These are phyloP conservation scores for Gastroboletus turbinatus DNA, from an alignment of 1,284 basidiomycete genomes.

Conservation along the genomic window DNA sequence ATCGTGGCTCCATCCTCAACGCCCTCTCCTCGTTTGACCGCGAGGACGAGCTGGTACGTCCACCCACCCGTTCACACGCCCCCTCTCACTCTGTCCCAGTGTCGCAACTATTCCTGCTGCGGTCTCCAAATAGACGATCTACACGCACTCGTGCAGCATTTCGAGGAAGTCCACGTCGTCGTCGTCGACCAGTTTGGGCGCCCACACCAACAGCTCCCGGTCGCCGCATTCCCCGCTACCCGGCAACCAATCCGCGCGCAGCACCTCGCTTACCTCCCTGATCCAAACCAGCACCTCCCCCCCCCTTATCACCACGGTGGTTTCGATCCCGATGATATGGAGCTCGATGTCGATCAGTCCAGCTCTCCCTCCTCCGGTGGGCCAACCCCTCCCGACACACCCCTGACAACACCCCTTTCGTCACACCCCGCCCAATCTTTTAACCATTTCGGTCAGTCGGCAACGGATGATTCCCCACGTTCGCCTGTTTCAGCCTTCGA, in stretches of 20 bases:
- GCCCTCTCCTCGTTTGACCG: constrained; percentile 65
- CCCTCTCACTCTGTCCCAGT: constrained; percentile 38
- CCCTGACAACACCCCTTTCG: constrained; percentile 47
- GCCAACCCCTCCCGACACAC: constrained; percentile 50
- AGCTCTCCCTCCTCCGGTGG: constrained; percentile 47
- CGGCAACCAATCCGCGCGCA: constrained; percentile 26
- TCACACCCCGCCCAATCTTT: constrained; percentile 47
- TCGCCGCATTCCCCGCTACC: constrained; percentile 45
- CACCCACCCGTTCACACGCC: not conserved
- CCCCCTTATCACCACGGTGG: constrained; percentile 29
- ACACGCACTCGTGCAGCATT: constrained; percentile 84
- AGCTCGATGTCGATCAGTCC: constrained; percentile 62
- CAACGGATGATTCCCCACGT: constrained; percentile 26
- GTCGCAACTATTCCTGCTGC: constrained; percentile 84
- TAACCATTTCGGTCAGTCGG: constrained; percentile 41
- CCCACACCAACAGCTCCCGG: constrained; percentile 42
- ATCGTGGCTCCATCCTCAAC: constrained; percentile 61
- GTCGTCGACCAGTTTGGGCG: constrained; percentile 60
- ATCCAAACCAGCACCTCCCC: constrained; percentile 14
- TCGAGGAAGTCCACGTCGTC: constrained; percentile 81
- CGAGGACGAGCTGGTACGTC: constrained; percentile 67
- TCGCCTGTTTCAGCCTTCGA: constrained; percentile 49
- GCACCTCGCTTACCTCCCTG: constrained; percentile 22
- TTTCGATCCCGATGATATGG: constrained; percentile 80
- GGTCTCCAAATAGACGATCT: constrained; percentile 77